Base-by-base conservation (phyloP, 2,329 filamentous ascomycete species). In the Fusarium verticillioides region DNA sequence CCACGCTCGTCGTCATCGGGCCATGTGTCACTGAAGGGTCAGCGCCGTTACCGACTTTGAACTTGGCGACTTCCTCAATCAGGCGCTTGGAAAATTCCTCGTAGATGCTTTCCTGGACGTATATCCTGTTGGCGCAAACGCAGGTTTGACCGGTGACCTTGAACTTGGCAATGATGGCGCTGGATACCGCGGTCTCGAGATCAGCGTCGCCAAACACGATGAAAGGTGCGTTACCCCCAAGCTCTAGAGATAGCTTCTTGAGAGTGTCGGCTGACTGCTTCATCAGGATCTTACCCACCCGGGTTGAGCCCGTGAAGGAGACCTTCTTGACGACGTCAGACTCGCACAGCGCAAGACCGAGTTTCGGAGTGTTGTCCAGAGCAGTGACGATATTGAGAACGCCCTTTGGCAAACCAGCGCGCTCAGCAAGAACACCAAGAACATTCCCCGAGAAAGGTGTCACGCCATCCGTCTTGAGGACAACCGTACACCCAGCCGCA, bases 81-180 rank as follows among this genome's bases (percentile, higher is more conserved):
- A 95, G 89, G 37, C 87, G 88, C 57, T 85, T 77, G 11, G 88
- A 86, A 77, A 95, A 95, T 40, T 86, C 83, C 74, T 94, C 91
- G 82, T 95, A 93, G 79, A 95, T 88, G 59, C 88, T 89, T 42
- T 87, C 85, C 81, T 95, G 93, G 8, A 95, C 87, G 80, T 91
- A 94, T 69, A 95, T 88, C 23, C 93, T 87, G 83, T 95, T 95
- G 15, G 92, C 92, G 77, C 92, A 94, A 18, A 97, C 94, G 81
- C 95, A 98, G 0, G 95, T 97, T 85, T 98, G 95, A 28, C 95
- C 95, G 0, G 93, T 95, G 37, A 91, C 93, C 63, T 95, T 92
- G 89, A 97, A 97, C 82, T 97, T 98, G 77, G 89, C 93, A 26
- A 90, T 84, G 58, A 97, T 88, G 36, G 94, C 84, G 79, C 73